Evolutionary conservation across 495 filamentous ascomycete species (phyloP).

Genomic region (Niebla homalea): DNA sequence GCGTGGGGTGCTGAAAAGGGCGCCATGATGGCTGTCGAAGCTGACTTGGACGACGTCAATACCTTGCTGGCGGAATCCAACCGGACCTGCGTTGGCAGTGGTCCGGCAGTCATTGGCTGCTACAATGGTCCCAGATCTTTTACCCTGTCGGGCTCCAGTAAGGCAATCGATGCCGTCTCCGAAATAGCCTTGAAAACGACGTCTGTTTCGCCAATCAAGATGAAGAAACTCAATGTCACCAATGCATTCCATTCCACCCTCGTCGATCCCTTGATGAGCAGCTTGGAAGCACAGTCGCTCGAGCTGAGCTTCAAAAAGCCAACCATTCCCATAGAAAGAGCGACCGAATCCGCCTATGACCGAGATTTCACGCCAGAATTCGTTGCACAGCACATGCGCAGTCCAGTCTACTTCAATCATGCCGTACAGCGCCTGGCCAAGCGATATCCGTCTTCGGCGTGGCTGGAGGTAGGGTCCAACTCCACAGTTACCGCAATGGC

Average conservation of each 20-base stretch:
- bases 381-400: conserved; percentile 24
- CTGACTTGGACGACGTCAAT: conserved; percentile 15
- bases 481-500: conserved; percentile 17
- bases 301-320: conserved; percentile 18
- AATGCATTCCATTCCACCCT: conserved; percentile 38
- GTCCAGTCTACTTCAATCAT: conserved; percentile 29
- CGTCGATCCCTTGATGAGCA: conserved; percentile 25
- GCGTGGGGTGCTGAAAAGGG: conserved; percentile 29
- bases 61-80: conserved; percentile 1
- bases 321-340: conserved; percentile 20
- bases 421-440: conserved; percentile 23
- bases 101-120: conserved; percentile 26
- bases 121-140: conserved; percentile 30
- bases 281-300: conserved; percentile 17
- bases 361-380: not conserved
- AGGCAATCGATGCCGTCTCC: conserved; percentile 22
- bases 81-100: not conserved
- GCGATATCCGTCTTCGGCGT: conserved; percentile 12
- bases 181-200: conserved; percentile 6
- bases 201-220: conserved; percentile 10
- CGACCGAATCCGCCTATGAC: conserved; percentile 5
- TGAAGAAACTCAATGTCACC: conserved; percentile 31
- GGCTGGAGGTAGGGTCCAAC: conserved; percentile 28
- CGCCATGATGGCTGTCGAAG: conserved; percentile 36
- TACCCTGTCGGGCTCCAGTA: conserved; percentile 20